Base-by-base conservation (phyloP, 805 yeast species). In the Yarrowia sp. region DNA sequence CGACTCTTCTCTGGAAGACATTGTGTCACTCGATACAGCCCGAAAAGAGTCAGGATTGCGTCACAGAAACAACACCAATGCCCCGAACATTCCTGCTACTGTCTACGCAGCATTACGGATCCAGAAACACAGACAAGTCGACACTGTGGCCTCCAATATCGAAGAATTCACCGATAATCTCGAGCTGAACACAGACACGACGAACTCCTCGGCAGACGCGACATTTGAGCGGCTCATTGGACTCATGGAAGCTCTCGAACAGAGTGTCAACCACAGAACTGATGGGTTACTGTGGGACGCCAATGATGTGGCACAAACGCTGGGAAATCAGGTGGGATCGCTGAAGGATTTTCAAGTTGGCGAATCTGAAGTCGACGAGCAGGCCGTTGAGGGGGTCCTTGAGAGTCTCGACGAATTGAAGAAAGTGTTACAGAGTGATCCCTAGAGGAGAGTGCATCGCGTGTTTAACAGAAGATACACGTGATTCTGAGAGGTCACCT, bases 281-380 rank as follows among this genome's bases (percentile, higher is more conserved):
- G 39, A 43, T 9, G 64, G 50, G 0, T 15, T 58, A 40, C 40
- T 58, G 4, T 58, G 64, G 64, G 64, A 58, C 15, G 64, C 64
- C 30, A 43, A 58, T 13, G 50, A 58, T 8, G 50, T 58, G 4
- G 30, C 50, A 8, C 64, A 33, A 5, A 43, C 49, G 7, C 64
- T 58, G 19, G 64, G 64, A 15, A 42, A 40, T 13, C 64, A 58
- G 40, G 50, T 58, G n/a, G 64, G 64, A 9, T 58, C 64, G 14
- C 40, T 58, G 12, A 30, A 43, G 36, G 64, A 58, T 17, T 43
- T 58, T 17, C 43, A 43, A 17, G 39, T 58, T 14, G 17, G 10
- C 12, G 50, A 43, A 4, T 14, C 49, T 5, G 64, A 58, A 17
- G 40, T 58, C 17, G 64, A 58, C 13, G 17, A 8, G 14, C n/a